Conservation (phyloP, 805 yeast genomes). For the Lachancea lanzarotensis region DNA sequence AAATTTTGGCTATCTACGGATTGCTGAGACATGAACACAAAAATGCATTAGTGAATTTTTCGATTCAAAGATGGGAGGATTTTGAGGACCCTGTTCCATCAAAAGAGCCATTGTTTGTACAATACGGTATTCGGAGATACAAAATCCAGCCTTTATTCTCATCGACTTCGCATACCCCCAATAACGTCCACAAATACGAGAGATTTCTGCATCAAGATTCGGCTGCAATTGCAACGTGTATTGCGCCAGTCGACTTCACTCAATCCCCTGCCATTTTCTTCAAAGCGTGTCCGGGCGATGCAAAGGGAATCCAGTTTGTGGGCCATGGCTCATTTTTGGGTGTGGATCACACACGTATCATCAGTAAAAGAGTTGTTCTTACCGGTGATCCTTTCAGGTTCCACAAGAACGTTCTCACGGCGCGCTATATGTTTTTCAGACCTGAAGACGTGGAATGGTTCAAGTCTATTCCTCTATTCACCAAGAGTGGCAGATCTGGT, state of each 20-base stretch:
- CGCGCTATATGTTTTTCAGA: slow-evolving; percentile 96
- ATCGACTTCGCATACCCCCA: slow-evolving; percentile 66
- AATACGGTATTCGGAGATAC: slow-evolving; percentile 89
- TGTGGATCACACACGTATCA: slow-evolving; percentile 74
- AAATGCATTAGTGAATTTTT: slow-evolving; percentile 71
- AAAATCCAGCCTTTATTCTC: slow-evolving; percentile 78
- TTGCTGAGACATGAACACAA: slow-evolving; percentile 83
- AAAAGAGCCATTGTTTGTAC: slow-evolving; percentile 74
- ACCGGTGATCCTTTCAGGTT: slow-evolving; percentile 96
- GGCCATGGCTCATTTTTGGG: slow-evolving; percentile 90
- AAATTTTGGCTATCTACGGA: slow-evolving; percentile 63
- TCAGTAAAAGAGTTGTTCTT: slow-evolving; percentile 81
- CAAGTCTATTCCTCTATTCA: slow-evolving; percentile 86
- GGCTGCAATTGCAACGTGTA: slow-evolving; percentile 71
- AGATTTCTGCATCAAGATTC: slow-evolving; percentile 76
- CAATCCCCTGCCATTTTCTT: slow-evolving; percentile 81
- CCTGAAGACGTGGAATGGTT: slow-evolving; percentile 82
- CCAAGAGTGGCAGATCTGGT: slow-evolving; percentile 90
- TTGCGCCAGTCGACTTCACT: slow-evolving; percentile 81
- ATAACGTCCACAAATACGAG: slow-evolving; percentile 82
- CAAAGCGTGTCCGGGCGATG: slow-evolving; percentile 47
- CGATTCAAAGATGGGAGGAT: slow-evolving; percentile 84
- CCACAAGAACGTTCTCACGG: slow-evolving; percentile 84
- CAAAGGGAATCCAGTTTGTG: slow-evolving; percentile 51
- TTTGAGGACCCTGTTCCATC: slow-evolving; percentile 80